Base-by-base conservation (phyloP, 2,329 filamentous ascomycete genomes). In the Fusarium bactridioides region DNA sequence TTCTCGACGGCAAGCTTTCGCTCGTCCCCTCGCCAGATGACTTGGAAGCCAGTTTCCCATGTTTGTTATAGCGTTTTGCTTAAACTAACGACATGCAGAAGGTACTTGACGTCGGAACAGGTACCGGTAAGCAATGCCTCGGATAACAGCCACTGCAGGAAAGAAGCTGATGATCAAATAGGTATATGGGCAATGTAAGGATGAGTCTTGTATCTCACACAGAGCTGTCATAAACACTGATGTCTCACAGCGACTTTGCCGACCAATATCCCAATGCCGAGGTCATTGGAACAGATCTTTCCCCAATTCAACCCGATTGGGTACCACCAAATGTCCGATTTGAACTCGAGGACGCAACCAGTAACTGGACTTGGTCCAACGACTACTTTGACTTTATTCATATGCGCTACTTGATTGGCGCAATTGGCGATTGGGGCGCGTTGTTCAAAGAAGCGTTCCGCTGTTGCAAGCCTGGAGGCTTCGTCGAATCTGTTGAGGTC, bases 21-120 rank as follows among this genome's bases (percentile, higher is more conserved):
- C 27, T 50, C 7, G 45, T 23, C 7, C 29, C 27, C 7, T 50
- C 7, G 7, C 16, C 19, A 13, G 27, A 50, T 23, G 3, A 33
- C 0, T 12, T 48, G 4, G 1, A 48, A 21, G 45, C 15, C 10
- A 48, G 45, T 31, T 27, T 5, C 2, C 11, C 21, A 27, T 10
- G 5, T 2, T 4, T 6, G 1, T 15, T 23, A 2, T 16, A 11
- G 21, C 0, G 4, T 18, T 2, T 9, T n/a, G 9, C 27, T 29
- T 11, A 3, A 12, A 12, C 45, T 50, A 50, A 50, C 47, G 3
- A 23, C 16, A 18, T 33, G 18, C 10, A 50, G 47, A 50, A 13
- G 16, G 47, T 50, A 7, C 47, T 50, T 16, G 47, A 50, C 11
- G 7, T 50, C 3, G 47, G 47, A 31, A 50, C 29, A 0, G 47